Conservation (phyloP, 2,329 filamentous ascomycete genomes). For the Podosphaera leucotricha region DNA sequence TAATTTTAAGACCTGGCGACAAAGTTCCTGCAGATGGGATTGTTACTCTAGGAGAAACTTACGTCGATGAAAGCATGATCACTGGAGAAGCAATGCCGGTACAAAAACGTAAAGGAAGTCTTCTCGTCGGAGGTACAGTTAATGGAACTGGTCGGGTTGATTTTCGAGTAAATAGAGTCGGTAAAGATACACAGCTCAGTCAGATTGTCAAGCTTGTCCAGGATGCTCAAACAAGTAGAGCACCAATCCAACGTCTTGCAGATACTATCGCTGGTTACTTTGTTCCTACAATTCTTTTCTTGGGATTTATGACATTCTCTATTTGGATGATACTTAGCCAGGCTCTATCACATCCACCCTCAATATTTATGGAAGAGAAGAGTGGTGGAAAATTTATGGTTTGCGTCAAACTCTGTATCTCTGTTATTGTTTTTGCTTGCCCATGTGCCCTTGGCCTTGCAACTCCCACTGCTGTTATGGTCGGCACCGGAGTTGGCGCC, state of each 20-base stretch:
- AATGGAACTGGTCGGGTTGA: constrained; percentile 83
- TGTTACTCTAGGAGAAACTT: constrained; percentile 72
- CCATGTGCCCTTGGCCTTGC: constrained; percentile 90
- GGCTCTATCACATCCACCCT: constrained; percentile 57
- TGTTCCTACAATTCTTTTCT: constrained; percentile 64
- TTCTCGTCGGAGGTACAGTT: constrained; percentile 80
- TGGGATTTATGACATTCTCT: constrained; percentile 67
- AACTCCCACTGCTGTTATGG: constrained; percentile 95
- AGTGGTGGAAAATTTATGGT: constrained; percentile 91
- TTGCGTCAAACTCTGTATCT: constrained; percentile 91
- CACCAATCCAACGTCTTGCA: constrained; percentile 81
- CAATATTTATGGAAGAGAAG: constrained; percentile 57
- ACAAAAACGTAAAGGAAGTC: constrained; percentile 57
- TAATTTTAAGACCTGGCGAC: constrained; percentile 79
- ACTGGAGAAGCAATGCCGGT: constrained; percentile 94
- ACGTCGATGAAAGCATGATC: constrained; percentile 95
- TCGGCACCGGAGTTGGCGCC: constrained; percentile 88
- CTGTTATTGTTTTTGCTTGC: constrained; percentile 94
- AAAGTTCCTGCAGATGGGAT: constrained; percentile 88
- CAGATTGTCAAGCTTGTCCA: constrained; percentile 98
- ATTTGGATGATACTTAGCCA: constrained; percentile 93
- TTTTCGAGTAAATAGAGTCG: constrained; percentile 76
- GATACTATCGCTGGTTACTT: constrained; percentile 87
- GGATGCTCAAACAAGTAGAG: constrained; percentile 81
- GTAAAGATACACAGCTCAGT: constrained; percentile 85